phyloP scores from a whole-genome alignment of 2,329 filamentous ascomycete species.

The Sphaerulina vaccinii region DNA sequence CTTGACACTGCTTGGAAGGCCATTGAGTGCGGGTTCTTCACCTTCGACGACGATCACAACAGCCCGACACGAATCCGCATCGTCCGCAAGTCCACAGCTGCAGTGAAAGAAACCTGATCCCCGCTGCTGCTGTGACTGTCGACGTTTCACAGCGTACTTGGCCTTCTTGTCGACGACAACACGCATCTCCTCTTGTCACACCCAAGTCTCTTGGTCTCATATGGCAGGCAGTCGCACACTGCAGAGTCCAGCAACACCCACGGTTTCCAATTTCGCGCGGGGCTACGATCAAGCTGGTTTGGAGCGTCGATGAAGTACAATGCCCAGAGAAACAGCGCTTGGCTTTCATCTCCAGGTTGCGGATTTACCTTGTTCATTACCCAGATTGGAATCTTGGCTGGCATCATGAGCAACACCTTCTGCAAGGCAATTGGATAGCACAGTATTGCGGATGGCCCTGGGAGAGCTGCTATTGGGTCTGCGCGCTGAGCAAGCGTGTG shows the following conservation, averaged over 20 bases:
- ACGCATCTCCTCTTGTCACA: slow-evolving; percentile 12
- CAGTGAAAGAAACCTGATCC: slow-evolving; percentile 10
- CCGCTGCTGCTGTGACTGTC: slow-evolving; percentile 11
- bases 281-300: slow-evolving; percentile 10
- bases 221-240: neutral
- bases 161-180: slow-evolving; percentile 21
- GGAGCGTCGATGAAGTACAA: neutral
- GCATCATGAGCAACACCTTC: neutral
- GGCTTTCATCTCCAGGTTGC: slow-evolving; percentile 8
- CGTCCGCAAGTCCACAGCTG: slow-evolving; percentile 4
- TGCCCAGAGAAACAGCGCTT: slow-evolving; percentile 18
- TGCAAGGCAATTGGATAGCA: neutral
- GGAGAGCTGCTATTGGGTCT: neutral
- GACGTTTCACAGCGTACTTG: slow-evolving; percentile 23
- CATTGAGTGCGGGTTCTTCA: neutral
- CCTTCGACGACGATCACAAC: neutral
- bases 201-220: slow-evolving; percentile 17
- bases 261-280: slow-evolving; percentile 5
- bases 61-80: slow-evolving; percentile 5
- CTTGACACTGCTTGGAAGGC: slow-evolving; percentile 3
- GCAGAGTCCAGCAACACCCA: neutral
- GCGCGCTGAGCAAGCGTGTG: slow-evolving; percentile 3
- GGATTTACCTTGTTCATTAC: slow-evolving; percentile 10
- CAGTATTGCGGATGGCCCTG: neutral
- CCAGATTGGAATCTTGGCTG: slow-evolving; percentile 2